Evolutionary conservation across 2,329 filamentous ascomycete species (phyloP), one percentile per base, ranked within the genome.

Genomic region (Arthroderma sp.): DNA sequence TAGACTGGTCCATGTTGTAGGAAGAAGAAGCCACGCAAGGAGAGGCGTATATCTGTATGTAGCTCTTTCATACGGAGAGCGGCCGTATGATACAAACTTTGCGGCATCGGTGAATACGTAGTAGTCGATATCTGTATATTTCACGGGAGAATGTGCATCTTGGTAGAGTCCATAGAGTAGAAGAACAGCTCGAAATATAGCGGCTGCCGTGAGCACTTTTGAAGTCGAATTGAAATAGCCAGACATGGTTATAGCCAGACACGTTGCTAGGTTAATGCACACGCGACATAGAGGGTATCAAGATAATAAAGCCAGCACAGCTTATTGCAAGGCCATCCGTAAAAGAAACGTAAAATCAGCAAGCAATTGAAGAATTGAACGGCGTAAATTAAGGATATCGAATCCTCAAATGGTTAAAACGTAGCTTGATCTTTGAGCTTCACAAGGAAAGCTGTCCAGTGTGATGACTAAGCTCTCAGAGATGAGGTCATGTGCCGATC

Each of bases 111-210:
- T 96, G 71, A 98, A 98, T 62, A 98, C 91, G 52, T 87, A 80
- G 66, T 98, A 98, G 72, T 98, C 91, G 56, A 98, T 95, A 66
- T 98, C 91, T 42, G 91, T 98, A 70, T 96, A 98, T 68, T 96
- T 96, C 59, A 98, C 69, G 9, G 89, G 81, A 5, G 87, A 93
- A 66, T 88, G 74, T 48, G 86, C 82, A 66, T 98, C 91, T 68
- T 98, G 91, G 72, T 85, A 88, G 49, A 86, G 76, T 47, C 91
- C 89, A 63, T 96, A 96, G 56, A 93, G 61, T 41, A 96, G 75
- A 51, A 98, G 79, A 30, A 69, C 62, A 4, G 77, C 60, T 49
- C 91, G 85, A 27, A 98, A 74, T 40, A 80, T 56, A 44, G 80
- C 55, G 7, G 66, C 64, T 22, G 55, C 52, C 30, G 58, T 41